These are phyloP conservation scores for Saccharum officinarum DNA, from an alignment of 176 grass and related monocot species.

Conservation along the genomic window DNA sequence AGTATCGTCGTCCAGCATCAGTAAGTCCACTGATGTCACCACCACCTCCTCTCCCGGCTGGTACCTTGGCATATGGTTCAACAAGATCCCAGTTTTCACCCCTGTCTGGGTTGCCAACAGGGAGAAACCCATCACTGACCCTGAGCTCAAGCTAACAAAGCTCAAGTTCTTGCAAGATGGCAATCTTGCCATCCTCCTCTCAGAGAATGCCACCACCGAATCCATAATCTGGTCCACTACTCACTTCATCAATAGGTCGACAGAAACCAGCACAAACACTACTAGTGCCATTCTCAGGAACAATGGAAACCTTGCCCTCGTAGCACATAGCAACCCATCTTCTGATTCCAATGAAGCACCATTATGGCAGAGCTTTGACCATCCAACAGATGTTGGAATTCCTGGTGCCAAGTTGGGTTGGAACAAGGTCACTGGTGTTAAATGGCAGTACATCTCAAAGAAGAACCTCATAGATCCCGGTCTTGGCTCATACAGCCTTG, in stretches of 20 bases:
- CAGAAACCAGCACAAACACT: not conserved
- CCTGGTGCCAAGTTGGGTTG: slow-evolving; percentile 33
- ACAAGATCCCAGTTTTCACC: not conserved
- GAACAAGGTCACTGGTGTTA: slow-evolving; percentile 12
- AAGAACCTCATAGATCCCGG: too few species aligned
- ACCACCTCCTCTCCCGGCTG: not conserved
- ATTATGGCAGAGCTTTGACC: slow-evolving; percentile 56
- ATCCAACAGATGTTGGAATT: slow-evolving; percentile 33
- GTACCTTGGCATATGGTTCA: not conserved
- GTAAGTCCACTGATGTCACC: not conserved
- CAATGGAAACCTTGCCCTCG: not conserved
- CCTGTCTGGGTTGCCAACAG: not conserved
- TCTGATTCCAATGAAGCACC: not conserved
- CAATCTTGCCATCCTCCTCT: slow-evolving; percentile 13
- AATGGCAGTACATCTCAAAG: not conserved
- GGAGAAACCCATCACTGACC: slow-evolving; percentile 20
- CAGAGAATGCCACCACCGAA: not conserved
- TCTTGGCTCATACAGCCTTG: too few species aligned
- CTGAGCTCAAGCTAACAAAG: not conserved
- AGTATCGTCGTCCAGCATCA: not conserved
- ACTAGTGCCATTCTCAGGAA: not conserved
- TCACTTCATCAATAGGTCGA: not conserved
- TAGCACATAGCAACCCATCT: not conserved
- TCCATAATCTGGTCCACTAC: slow-evolving; percentile 26
- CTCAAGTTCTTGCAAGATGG: slow-evolving; percentile 31